Evolutionary conservation across 129 eudicot species (phyloP), one percentile per base, ranked within the genome.

Genomic region (Calendula officinalis): DNA sequence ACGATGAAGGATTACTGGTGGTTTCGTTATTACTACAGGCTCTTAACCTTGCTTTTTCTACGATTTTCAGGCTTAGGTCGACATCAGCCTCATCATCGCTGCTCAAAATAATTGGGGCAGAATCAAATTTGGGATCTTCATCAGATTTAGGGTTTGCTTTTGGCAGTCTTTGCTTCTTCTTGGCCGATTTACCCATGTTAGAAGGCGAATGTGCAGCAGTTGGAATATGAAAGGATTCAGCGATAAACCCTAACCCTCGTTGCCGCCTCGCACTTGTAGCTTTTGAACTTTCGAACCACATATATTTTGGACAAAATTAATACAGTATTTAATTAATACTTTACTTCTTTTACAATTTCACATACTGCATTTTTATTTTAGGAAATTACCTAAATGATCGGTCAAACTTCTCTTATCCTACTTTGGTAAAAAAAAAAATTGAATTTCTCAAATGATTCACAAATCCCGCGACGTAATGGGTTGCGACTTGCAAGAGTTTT

Each of bases 1-100:
- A 46, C 0, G 80, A 45, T 38, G 69, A 62, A 13, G 37, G 70
- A 56, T 30, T 49, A 42, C 39, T 16, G 37, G 12, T 49, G n/a
- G 58, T 17, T 14, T 46, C 6, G 2, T 13, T 36, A 12, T 41
- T 54, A 33, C 37, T 45, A 9, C 35, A 36, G 3, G 76, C 66
- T 54, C 91, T 78, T 46, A 36, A 49, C 79, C 72, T 79, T 27
- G 89, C 76, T 68, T 88, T 83, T 70, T 88, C 79, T 2, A 85
- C 81, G 67, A 85, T 80, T 73, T 85, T 81, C 60, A 88, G 75
- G 76, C 95, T 92, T 68, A 88, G 68, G 46, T 88, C 99, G 41
- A 88, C 89, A 60, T 88, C 80, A 6, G 86, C 92, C 63, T 92
- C 99, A 10, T 82, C 83, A 36, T 79, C 85, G 71, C 71, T 74